These are phyloP conservation scores for Hemerocallis citrina DNA, from an alignment of 106 monocot species.

Conservation along the genomic window DNA sequence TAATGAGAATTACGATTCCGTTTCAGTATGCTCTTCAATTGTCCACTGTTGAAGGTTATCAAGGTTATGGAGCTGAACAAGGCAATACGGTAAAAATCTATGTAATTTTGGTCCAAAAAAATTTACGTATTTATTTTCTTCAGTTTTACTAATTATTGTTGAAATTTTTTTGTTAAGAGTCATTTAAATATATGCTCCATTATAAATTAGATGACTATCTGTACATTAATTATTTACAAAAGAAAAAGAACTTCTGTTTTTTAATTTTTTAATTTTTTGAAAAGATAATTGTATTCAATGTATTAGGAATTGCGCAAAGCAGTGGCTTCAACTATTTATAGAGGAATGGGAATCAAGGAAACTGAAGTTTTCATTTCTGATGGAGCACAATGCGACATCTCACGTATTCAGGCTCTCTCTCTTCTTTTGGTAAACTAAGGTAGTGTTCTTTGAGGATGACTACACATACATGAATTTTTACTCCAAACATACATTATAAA, in stretches of 20 bases:
- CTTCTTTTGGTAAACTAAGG: too few species aligned
- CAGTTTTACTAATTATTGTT: background rate
- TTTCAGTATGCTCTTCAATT: slow-evolving; percentile 56
- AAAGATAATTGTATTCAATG: too few species aligned
- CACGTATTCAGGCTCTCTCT: slow-evolving; percentile 58
- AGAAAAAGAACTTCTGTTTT: too few species aligned
- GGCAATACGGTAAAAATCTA: slow-evolving; percentile 51
- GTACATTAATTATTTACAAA: too few species aligned
- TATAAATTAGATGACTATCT: too few species aligned
- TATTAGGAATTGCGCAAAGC: slow-evolving; percentile 53
- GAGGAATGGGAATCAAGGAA: slow-evolving; percentile 36
- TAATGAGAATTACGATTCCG: too few species aligned
- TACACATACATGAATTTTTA: too few species aligned
- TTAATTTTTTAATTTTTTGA: too few species aligned
- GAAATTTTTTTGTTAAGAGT: too few species aligned
- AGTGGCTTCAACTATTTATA: slow-evolving; percentile 50
- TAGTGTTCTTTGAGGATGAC: too few species aligned
- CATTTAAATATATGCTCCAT: too few species aligned
- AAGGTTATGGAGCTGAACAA: slow-evolving; percentile 87
- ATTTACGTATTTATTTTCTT: background rate
- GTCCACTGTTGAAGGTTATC: slow-evolving; percentile 65
- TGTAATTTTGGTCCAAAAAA: background rate
- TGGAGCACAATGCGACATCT: slow-evolving; percentile 82
- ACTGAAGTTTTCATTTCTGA: slow-evolving; percentile 79
- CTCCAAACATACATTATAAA: too few species aligned